Evolutionary conservation across 2,329 filamentous ascomycete genomes (phyloP).

Genomic region (Arthrocladium fulminans): DNA sequence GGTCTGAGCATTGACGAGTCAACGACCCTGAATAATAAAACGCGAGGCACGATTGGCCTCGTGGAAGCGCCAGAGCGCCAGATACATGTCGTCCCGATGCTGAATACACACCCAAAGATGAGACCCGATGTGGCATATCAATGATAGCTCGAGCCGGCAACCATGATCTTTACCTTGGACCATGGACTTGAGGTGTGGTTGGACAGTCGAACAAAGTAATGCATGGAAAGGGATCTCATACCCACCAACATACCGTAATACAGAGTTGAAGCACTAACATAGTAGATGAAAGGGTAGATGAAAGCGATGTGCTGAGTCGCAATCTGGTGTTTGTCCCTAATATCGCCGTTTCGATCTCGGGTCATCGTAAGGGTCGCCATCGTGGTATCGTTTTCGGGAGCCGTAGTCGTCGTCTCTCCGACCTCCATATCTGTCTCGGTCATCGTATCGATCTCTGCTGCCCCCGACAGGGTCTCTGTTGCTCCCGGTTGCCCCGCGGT

Average conservation of each 20-base stretch:
- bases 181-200: neutral
- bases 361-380: slow-evolving; percentile 64
- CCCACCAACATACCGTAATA: slow-evolving; percentile 35
- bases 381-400: slow-evolving; percentile 27
- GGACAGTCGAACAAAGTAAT: slow-evolving; percentile 7
- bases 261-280: slow-evolving; percentile 13
- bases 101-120: neutral
- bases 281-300: slow-evolving; percentile 13
- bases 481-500: slow-evolving; percentile 56
- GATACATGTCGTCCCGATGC: neutral
- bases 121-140: neutral
- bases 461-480: slow-evolving; percentile 77
- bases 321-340: slow-evolving; percentile 28
- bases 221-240: slow-evolving; percentile 25
- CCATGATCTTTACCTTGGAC: slow-evolving; percentile 1
- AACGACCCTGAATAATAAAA: neutral
- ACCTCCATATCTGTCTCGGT: slow-evolving; percentile 33
- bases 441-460: slow-evolving; percentile 50
- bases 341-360: slow-evolving; percentile 53
- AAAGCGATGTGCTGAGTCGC: slow-evolving; percentile 4
- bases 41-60: neutral
- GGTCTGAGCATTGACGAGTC: neutral
- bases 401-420: slow-evolving; percentile 45
- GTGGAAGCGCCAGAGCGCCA: neutral
- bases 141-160: neutral